phyloP scores from a whole-genome alignment of 371 early-diverging fungal species.

The Rhizomucor pusillus region DNA sequence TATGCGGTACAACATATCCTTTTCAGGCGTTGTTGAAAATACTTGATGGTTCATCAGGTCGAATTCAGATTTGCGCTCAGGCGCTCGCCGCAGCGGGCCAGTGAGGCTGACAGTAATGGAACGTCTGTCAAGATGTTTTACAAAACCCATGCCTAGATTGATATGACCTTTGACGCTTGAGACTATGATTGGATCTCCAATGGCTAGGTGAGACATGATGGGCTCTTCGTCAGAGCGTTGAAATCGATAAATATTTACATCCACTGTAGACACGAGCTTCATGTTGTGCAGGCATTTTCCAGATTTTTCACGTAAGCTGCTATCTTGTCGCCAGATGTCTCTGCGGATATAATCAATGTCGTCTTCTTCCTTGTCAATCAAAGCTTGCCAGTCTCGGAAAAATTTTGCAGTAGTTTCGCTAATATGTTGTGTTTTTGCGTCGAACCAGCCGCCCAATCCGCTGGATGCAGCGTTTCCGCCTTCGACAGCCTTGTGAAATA shows the following conservation, averaged over 20 bases:
- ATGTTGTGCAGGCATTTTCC: slow-evolving; percentile 18
- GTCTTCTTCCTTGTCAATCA: slow-evolving; percentile 80
- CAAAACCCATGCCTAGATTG: slow-evolving; percentile 79
- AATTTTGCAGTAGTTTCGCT: slow-evolving; percentile 59
- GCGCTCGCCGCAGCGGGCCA: slow-evolving; percentile 63
- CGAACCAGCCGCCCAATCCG: slow-evolving; percentile 60
- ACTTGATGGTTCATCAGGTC: slow-evolving; percentile 21
- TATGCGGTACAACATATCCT: slow-evolving; percentile 59
- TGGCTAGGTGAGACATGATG: slow-evolving; percentile 52
- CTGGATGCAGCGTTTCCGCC: slow-evolving; percentile 56
- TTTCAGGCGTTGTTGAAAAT: background rate
- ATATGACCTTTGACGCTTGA: slow-evolving; percentile 74
- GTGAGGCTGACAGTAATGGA: slow-evolving; percentile 62
- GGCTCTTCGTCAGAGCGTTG: too few relatives aligned
- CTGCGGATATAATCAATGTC: slow-evolving; percentile 64
- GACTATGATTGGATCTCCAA: slow-evolving; percentile 84
- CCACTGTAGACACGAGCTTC: slow-evolving; percentile 1
- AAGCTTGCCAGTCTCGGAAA: slow-evolving; percentile 74
- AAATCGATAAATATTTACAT: background rate
- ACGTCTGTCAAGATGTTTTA: slow-evolving; percentile 44
- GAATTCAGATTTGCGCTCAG: slow-evolving; percentile 45
- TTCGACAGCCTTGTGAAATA: slow-evolving; percentile 75
- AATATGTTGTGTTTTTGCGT: slow-evolving; percentile 61
- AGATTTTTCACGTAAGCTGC: slow-evolving; percentile 32
- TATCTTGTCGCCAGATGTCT: slow-evolving; percentile 79